phyloP scores from a whole-genome alignment of 2,329 filamentous ascomycete species.

The Elsinoe necatrix region DNA sequence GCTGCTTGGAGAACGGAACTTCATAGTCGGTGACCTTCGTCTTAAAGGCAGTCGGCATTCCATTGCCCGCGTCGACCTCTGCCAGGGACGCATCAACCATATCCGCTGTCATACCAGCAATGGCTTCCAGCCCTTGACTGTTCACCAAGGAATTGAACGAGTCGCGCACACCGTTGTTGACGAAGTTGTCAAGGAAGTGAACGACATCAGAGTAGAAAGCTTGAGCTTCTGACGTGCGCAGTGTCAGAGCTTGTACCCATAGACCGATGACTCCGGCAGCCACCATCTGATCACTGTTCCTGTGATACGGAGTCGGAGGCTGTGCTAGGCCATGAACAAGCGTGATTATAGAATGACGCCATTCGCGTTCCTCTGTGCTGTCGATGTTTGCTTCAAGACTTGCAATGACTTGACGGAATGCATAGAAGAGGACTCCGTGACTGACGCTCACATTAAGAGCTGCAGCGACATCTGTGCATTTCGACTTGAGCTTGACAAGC shows the following conservation, averaged over 20 bases:
- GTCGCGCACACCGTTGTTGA: conserved; percentile 69
- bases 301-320: conserved; percentile 51
- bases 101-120: conserved; percentile 76
- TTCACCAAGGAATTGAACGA: conserved; percentile 76
- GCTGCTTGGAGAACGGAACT: conserved; percentile 87
- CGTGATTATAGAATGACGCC: conserved; percentile 84
- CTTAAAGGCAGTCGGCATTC: conserved; percentile 62
- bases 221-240: conserved; percentile 73
- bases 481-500: conserved; percentile 68
- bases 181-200: conserved; percentile 77
- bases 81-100: conserved; percentile 64
- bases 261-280: conserved; percentile 83
- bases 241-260: conserved; percentile 76
- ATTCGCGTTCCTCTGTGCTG: conserved; percentile 66
- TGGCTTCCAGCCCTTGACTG: conserved; percentile 77
- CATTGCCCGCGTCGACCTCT: conserved; percentile 58
- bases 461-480: conserved; percentile 72
- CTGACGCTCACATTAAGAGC: conserved; percentile 95
- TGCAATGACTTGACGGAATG: conserved; percentile 81
- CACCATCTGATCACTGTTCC: conserved; percentile 75
- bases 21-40: conserved; percentile 85
- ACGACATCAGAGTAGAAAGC: conserved; percentile 77
- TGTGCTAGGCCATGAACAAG: conserved; percentile 62
- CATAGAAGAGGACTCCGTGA: conserved; percentile 87
- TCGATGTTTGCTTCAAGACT: conserved; percentile 57